Percentiles rank a stretch among this genome's conserved stretches.
Evolutionary conservation across 306 rosid species (phyloP).

Genomic region (Echinosophora koreensis): DNA sequence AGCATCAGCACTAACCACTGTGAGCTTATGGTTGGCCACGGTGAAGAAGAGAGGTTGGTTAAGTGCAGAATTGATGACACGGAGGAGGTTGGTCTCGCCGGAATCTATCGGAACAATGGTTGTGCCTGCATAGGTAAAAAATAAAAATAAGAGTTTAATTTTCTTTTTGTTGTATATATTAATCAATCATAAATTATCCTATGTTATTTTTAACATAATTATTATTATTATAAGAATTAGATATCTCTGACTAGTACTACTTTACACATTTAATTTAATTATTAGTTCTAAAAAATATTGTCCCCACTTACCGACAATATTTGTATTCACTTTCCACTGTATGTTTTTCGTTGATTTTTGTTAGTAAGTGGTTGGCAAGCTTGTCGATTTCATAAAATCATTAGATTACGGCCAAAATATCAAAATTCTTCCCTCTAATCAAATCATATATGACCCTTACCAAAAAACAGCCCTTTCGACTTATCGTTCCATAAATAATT

Average conservation of each 20-base stretch:
- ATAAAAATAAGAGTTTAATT: too few species aligned
- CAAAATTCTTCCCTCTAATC: not conserved
- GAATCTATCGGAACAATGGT: slow-evolving; percentile 59
- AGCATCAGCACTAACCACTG: slow-evolving; percentile 89
- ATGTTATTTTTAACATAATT: too few species aligned
- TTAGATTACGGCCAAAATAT: not conserved
- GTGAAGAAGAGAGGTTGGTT: slow-evolving; percentile 82
- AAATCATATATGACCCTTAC: not conserved
- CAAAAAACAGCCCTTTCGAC: not conserved
- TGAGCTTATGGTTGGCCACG: slow-evolving; percentile 83
- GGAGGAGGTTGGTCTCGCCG: slow-evolving; percentile 81
- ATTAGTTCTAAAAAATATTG: not conserved
- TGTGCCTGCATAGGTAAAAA: slow-evolving; percentile 58
- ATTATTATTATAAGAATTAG: too few species aligned
- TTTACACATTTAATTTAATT: not conserved
- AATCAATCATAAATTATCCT: too few species aligned
- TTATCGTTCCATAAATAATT: not conserved
- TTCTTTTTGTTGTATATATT: too few species aligned
- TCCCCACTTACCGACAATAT: not conserved
- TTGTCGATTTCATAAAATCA: slow-evolving; percentile 5
- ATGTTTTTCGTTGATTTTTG: not conserved
- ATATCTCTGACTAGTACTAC: too few species aligned
- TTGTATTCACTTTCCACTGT: not conserved
- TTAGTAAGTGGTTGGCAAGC: not conserved
- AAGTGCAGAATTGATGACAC: slow-evolving; percentile 81